Base-by-base conservation (phyloP, 345 rosid genomes). In the Eucalyptus sp. region DNA sequence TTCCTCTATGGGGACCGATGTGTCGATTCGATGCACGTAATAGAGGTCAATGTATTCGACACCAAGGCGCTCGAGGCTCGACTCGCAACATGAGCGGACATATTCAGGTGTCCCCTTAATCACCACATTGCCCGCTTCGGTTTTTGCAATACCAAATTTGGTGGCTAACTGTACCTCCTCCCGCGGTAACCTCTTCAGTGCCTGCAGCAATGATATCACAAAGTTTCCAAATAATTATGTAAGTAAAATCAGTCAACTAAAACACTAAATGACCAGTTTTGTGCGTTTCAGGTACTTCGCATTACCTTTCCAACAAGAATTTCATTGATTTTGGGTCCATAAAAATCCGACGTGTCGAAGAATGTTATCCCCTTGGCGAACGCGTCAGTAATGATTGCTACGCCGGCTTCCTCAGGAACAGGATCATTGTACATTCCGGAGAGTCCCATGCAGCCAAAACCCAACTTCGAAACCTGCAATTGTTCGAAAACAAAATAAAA, bases 11-110 rank as follows among this genome's bases (percentile, higher is more conserved):
- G 92, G 93, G 22, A 90, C 87, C 0, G 90, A 33, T 15, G 86
- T 52, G 88, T 91, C 93, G 8, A 87, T 87, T 7, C 92, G 87
- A 46, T 91, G 94, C 90, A 90, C 92, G 33, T 64, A 90, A 9
- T 91, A 91, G 17, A 91, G 91, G 87, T 92, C 94, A 52, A 91
- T 89, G 79, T 88, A 91, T 1, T 91, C 91, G 20, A 91, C 92
- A 58, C 46, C 90, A 50, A 91, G 93, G 31, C 89, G 90, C 88
- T 89, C 86, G 25, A 91, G 43, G 64, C 92, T 92, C n/a, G 89
- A 91, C 87, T 92, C 91, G 4, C 89, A 90, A 62, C 86, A 89
- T 0, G 87, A 86, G 29, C 93, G 90, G 4, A 90, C 93, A 13
- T 89, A 90, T 49, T 89, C 90, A 24, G 84, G 64, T 4, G 29